These are phyloP conservation scores for Gossypium stocksii DNA, from an alignment of 345 rosid species.

Conservation along the genomic window DNA sequence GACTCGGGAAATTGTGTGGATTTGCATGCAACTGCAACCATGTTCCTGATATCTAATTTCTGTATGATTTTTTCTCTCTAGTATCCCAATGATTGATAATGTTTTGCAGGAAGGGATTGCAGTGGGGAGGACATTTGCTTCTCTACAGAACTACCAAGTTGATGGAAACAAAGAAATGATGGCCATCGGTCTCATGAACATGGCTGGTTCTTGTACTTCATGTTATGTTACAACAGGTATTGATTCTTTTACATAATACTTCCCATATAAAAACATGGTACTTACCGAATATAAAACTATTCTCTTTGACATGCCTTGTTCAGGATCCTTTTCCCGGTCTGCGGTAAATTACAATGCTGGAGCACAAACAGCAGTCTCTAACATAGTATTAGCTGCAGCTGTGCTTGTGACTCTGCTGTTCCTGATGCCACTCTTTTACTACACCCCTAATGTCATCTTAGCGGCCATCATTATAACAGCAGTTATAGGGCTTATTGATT, in stretches of 20 bases:
- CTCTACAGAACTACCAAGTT: conserved; percentile 77
- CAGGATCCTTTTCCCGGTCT: conserved; percentile 93
- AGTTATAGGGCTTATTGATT: conserved; percentile 84
- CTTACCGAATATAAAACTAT: conserved; percentile 4
- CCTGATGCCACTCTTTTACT: conserved; percentile 89
- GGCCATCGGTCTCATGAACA: conserved; percentile 95
- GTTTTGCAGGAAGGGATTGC: conserved; percentile 88
- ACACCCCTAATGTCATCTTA: conserved; percentile 83
- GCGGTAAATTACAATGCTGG: conserved; percentile 95
- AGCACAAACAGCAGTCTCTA: conserved; percentile 78
- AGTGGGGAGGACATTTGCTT: conserved; percentile 95
- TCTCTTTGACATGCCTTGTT: conserved; percentile 5
- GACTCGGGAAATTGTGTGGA: neutral
- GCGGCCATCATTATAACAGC: conserved; percentile 92
- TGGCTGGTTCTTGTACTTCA: conserved; percentile 89
- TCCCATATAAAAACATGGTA: neutral
- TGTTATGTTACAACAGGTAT: conserved; percentile 89
- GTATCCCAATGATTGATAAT: neutral
- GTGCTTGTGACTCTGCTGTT: conserved; percentile 89
- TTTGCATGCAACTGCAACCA: neutral
- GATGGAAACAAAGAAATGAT: conserved; percentile 99
- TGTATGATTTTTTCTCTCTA: neutral
- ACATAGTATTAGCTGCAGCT: conserved; percentile 75
- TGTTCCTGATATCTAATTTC: neutral
- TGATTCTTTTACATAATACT: neutral